A percentile compares a stretch with the other conserved stretches of the same genome.
Evolutionary conservation across 495 filamentous ascomycete genomes (phyloP).

Genomic region (Aspergillus homomorphus): DNA sequence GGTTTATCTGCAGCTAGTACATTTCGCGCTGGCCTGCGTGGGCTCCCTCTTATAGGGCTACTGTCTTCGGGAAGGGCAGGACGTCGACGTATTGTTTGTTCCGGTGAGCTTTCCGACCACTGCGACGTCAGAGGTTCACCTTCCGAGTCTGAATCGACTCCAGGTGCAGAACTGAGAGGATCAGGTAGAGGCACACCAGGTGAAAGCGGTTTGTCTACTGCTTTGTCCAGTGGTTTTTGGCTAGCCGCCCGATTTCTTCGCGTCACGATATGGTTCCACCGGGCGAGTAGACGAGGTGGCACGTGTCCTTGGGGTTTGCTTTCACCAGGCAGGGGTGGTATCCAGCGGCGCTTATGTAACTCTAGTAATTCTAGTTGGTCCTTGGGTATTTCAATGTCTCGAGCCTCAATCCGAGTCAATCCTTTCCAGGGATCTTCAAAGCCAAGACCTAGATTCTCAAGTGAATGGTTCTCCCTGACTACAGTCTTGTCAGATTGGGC

Average conservation of each 20-base stretch:
- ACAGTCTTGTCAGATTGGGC: background rate
- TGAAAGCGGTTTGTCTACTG: conserved; percentile 4
- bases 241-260: conserved; percentile 15
- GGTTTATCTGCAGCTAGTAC: background rate
- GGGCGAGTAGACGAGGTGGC: conserved; percentile 30
- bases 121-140: conserved; percentile 9
- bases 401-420: conserved; percentile 37
- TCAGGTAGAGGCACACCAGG: background rate
- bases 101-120: conserved; percentile 15
- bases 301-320: conserved; percentile 31
- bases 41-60: conserved; percentile 20
- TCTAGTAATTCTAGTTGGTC: conserved; percentile 61
- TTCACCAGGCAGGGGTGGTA: conserved; percentile 33
- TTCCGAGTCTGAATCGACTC: conserved; percentile 16
- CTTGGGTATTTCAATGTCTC: conserved; percentile 53
- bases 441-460: background rate
- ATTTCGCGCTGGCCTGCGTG: background rate
- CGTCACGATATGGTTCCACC: conserved; percentile 40
- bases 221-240: background rate
- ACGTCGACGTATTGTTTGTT: conserved; percentile 6
- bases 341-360: conserved; percentile 43
- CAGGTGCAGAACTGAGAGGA: conserved; percentile 1
- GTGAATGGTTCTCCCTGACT: background rate
- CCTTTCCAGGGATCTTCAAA: conserved; percentile 35
- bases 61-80: conserved; percentile 24